Percentiles rank a stretch among this genome's conserved stretches.
Evolutionary conservation across 2,329 filamentous ascomycete genomes (phyloP).

Genomic region (Penicillium digitatum): DNA sequence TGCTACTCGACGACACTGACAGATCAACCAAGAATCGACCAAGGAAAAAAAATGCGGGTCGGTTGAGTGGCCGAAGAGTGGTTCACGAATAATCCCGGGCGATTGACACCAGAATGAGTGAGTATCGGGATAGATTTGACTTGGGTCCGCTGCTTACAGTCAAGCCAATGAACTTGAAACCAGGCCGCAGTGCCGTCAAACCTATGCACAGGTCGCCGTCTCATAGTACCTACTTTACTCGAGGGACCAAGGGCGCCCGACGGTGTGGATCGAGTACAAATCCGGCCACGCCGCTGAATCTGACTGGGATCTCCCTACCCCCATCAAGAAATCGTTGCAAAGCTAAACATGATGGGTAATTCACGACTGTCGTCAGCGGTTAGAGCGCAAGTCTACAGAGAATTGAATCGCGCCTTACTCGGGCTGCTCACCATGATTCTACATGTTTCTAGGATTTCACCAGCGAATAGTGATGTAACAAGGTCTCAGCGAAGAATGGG

Average conservation of each 20-base stretch:
- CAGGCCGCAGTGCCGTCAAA: constrained; percentile 17
- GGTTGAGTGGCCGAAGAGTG: constrained; percentile 19
- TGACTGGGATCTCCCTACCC: constrained; percentile 5
- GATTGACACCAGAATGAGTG: constrained; percentile 12
- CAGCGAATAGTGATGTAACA: background rate
- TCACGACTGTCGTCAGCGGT: constrained; percentile 5
- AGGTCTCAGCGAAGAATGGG: background rate
- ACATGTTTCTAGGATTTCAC: background rate
- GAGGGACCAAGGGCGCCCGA: constrained; percentile 23
- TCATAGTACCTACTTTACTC: constrained; percentile 19
- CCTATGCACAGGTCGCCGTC: constrained; percentile 18
- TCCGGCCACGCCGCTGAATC: constrained; percentile 10
- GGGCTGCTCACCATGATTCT: background rate
- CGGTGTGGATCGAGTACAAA: constrained; percentile 20
- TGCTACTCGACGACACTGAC: constrained; percentile 10
- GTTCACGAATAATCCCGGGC: constrained; percentile 13
- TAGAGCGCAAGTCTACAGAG: constrained; percentile 15
- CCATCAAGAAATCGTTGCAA: constrained; percentile 6
- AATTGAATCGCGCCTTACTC: background rate
- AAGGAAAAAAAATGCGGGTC: constrained; percentile 18
- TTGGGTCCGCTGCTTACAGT: constrained; percentile 15
- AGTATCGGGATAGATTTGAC: constrained; percentile 18
- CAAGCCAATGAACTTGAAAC: constrained; percentile 21
- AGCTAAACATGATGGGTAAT: background rate
- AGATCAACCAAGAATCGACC: constrained; percentile 10